Conservation (phyloP, 805 yeast species). For the Metschnikowia vanudenii region DNA sequence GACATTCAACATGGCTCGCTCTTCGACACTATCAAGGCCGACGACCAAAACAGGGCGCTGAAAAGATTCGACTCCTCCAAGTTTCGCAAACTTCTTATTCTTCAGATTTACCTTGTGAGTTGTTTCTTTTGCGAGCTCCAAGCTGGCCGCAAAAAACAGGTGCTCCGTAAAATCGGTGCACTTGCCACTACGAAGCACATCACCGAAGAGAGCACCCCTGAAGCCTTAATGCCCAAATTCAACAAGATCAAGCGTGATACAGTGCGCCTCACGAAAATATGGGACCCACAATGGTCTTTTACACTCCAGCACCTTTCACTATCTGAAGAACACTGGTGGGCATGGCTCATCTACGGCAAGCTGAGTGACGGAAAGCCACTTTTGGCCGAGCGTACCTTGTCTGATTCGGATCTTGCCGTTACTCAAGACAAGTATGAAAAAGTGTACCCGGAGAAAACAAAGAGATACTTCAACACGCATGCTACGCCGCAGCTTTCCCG, state of each 20-base stretch:
- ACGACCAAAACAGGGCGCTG: slow-evolving; percentile 27
- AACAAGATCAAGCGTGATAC: slow-evolving; percentile 29
- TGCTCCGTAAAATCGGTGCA: slow-evolving; percentile 24
- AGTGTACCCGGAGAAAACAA: slow-evolving; percentile 31
- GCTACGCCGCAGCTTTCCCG: slow-evolving; percentile 44
- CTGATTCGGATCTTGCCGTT: slow-evolving; percentile 22
- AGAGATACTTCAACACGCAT: slow-evolving; percentile 40
- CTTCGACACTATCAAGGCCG: slow-evolving; percentile 19
- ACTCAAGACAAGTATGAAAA: slow-evolving; percentile 20
- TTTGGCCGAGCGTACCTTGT: slow-evolving; percentile 23
- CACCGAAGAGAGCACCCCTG: slow-evolving; percentile 33
- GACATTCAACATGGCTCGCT: slow-evolving; percentile 17
- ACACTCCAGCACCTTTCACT: slow-evolving; percentile 27
- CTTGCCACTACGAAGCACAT: slow-evolving; percentile 36
- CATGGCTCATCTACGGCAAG: slow-evolving; percentile 40
- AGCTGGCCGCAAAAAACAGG: slow-evolving; percentile 21
- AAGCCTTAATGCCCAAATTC: slow-evolving; percentile 22
- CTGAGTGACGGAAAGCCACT: slow-evolving; percentile 30
- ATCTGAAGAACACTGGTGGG: slow-evolving; percentile 40
- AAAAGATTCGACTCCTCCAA: slow-evolving; percentile 28
- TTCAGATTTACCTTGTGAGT: slow-evolving; percentile 33
- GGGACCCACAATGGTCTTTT: slow-evolving; percentile 28
- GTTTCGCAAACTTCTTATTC: slow-evolving; percentile 26
- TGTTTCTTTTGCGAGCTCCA: slow-evolving; percentile 32
- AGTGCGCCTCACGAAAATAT: slow-evolving; percentile 19